Evolutionary conservation across 306 rosid genomes (phyloP).

Genomic region (Cucumis melo): DNA sequence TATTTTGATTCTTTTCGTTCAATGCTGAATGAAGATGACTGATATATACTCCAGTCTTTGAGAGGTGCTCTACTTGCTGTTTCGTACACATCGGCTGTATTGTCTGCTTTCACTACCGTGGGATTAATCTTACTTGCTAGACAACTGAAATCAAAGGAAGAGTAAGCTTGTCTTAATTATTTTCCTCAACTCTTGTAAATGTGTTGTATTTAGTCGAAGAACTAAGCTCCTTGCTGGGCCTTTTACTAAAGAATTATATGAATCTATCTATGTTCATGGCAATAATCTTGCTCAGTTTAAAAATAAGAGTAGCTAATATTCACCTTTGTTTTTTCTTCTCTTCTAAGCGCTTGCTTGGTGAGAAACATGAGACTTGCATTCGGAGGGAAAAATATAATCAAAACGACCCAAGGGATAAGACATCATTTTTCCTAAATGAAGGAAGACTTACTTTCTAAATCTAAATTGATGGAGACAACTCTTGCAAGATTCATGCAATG

Average conservation of each 20-base stretch:
- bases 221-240: not conserved
- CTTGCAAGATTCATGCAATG: not conserved
- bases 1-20: not conserved
- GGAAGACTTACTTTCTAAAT: no score
- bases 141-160: conserved; percentile 51
- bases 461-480: not conserved
- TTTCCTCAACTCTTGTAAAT: conserved; percentile 7
- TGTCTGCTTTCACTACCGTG: conserved; percentile 44
- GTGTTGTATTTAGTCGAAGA: not conserved
- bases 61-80: conserved; percentile 65
- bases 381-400: not conserved
- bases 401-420: not conserved
- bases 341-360: no score
- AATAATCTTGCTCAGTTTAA: not conserved
- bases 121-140: conserved; percentile 73
- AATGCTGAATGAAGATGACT: not conserved
- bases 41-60: conserved; percentile 38
- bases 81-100: conserved; percentile 45
- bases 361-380: not conserved
- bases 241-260: not conserved
- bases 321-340: not conserved
- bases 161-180: conserved; percentile 18
- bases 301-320: not conserved
- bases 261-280: not conserved
- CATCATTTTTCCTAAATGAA: not conserved